These are phyloP conservation scores for Geotrichum candidum DNA, from an alignment of 1,139 yeast species.

Conservation along the genomic window DNA sequence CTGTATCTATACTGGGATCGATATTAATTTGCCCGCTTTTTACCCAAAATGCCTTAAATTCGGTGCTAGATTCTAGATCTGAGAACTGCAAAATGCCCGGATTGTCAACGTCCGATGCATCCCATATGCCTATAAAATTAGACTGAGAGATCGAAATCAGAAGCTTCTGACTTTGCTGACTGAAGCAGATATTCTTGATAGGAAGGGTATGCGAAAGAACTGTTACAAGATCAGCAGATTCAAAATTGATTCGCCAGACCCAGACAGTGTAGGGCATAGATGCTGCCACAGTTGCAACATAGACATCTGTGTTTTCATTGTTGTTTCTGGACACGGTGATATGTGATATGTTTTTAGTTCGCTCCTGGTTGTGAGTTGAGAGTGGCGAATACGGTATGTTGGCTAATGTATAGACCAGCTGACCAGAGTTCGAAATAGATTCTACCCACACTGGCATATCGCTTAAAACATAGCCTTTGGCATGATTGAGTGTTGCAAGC, in stretches of 20 bases:
- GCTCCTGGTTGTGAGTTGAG: background rate
- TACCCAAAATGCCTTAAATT: constrained; percentile 6
- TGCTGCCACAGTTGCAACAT: constrained; percentile 19
- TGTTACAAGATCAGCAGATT: constrained; percentile 2
- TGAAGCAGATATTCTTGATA: constrained; percentile 4
- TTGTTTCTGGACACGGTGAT: constrained; percentile 5
- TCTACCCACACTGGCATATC: constrained; percentile 26
- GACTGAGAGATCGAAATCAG: constrained; percentile 5
- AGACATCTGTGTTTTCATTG: constrained; percentile 5
- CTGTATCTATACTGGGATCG: background rate
- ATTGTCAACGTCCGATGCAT: constrained; percentile 4
- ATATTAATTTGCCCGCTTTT: background rate
- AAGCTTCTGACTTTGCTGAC: constrained; percentile 6
- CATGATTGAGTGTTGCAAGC: constrained; percentile 22
- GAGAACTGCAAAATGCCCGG: constrained; percentile 10
- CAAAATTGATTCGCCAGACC: constrained; percentile 16
- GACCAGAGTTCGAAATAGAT: constrained; percentile 10
- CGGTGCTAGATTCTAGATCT: constrained; percentile 4
- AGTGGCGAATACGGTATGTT: constrained; percentile 18
- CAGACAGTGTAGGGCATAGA: constrained; percentile 17
- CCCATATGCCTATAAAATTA: constrained; percentile 16
- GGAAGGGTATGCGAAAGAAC: constrained; percentile 10
- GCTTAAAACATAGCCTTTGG: constrained; percentile 17
- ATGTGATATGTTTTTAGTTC: constrained; percentile 2
- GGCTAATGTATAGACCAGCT: constrained; percentile 16